phyloP scores from a whole-genome alignment of 768 basidiomycete genomes.

The Leccinum pellstonianum region DNA sequence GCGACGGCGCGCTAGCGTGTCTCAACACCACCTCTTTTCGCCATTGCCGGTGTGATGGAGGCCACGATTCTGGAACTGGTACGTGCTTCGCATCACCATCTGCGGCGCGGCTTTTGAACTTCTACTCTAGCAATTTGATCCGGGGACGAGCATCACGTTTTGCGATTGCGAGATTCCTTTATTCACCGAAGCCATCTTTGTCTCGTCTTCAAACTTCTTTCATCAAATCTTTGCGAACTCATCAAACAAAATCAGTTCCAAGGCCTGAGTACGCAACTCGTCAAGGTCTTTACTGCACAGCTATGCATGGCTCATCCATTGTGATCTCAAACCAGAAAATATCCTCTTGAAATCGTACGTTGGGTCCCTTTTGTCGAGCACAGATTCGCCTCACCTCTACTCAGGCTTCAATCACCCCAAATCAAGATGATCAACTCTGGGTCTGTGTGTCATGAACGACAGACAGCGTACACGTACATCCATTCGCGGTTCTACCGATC shows the following conservation, averaged over 20 bases:
- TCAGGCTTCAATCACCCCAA: slow-evolving; percentile 90
- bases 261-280: slow-evolving; percentile 92
- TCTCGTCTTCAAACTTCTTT: slow-evolving; percentile 95
- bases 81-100: slow-evolving; percentile 33
- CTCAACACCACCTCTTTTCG: too few relatives aligned
- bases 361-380: background rate
- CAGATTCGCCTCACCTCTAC: background rate
- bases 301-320: slow-evolving; percentile 95
- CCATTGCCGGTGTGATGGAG: slow-evolving; percentile 82
- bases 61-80: slow-evolving; percentile 97
- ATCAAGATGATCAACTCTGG: slow-evolving; percentile 99
- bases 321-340: slow-evolving; percentile 98
- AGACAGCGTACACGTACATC: slow-evolving; percentile 99
- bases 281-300: slow-evolving; percentile 98
- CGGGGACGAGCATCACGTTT: slow-evolving; percentile 92
- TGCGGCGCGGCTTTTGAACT: background rate
- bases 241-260: slow-evolving; percentile 99
- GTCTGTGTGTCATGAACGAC: slow-evolving; percentile 96
- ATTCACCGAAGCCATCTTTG: slow-evolving; percentile 96
- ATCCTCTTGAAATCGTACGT: slow-evolving; percentile 91
- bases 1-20: too few relatives aligned
- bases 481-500: slow-evolving; percentile 98
- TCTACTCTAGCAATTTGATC: slow-evolving; percentile 74
- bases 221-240: slow-evolving; percentile 96
- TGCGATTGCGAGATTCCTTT: slow-evolving; percentile 93